Evolutionary conservation across 1,139 yeast genomes (phyloP), one percentile per base, ranked within the genome.

Genomic region (Lodderomyces jiufengensis): DNA sequence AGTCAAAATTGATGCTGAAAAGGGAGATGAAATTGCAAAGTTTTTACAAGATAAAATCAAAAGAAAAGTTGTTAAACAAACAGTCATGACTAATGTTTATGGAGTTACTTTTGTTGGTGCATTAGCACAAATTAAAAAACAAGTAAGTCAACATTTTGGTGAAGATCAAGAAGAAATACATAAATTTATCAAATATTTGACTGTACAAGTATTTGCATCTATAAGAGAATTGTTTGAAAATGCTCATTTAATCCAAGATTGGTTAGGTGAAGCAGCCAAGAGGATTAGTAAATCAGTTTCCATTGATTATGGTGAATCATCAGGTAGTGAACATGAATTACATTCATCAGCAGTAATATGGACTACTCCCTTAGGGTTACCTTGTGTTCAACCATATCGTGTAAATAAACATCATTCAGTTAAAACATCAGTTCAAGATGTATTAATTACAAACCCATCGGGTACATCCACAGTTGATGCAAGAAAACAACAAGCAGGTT

Each of bases 71-170:
- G 95, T 92, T 33, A 92, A 92, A 57, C 97, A 92, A 59, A 87
- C 98, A 0, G 98, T 92, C 22, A 92, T 92, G 99, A 92, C 99
- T 1, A 90, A 88, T 51, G 99, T 92, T 29, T 92, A 94, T 55
- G 99, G 99, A 49, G 99, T 92, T 9, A 92, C 99, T 0, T 87
- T 77, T 56, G 76, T 87, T 44, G 99, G 99, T 13, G 98, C 97
- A 0, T 76, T 87, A 20, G 82, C 80, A 4, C 99, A 92, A 63
- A 87, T 92, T 50, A 74, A 73, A 41, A 83, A 80, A 48, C 86
- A 84, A 55, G 59, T 80, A 30, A 66, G 59, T 27, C 66, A 59
- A 40, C 58, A 62, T 41, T 75, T 68, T 48, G 70, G 66, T 63
- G 50, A 65, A 60, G 31, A 23, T 2, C 46, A 75, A 55, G 55